Base-by-base conservation (phyloP, 2,329 filamentous ascomycete genomes). In the Fusarium papillatum region DNA sequence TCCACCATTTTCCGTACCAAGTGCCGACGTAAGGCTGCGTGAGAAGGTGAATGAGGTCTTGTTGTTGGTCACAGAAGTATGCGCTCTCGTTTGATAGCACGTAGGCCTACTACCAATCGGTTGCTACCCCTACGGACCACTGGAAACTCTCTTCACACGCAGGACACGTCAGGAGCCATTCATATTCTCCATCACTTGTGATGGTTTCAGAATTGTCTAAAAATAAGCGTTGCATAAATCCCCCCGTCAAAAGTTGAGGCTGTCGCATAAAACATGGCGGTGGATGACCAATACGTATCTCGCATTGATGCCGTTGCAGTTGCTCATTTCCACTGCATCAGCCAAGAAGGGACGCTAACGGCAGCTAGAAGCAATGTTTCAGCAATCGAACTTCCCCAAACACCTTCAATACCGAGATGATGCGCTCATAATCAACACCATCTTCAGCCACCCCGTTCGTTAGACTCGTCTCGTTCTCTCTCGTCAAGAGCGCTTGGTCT, bases 391-490 rank as follows among this genome's bases (percentile, higher is more conserved):
- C 26, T 55, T 55, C 19, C 31, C 50, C 11, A n/a, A 57, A n/a
- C n/a, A 22, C 16, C 17, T 22, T 31, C 17, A 55, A 55, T 55
- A 29, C 50, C 50, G 50, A 55, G 50, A 55, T 55, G 50, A 55
- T 31, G 29, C 10, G 9, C 46, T 17, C 17, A 55, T 29, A 29
- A 55, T 31, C 50, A 34, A 34, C 26, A 31, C 26, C 29, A 16
- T n/a, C 6, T 11, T 7, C 26, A 75, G 69, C 57, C 72, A 70
- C 72, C 65, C 65, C 50, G 50, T 55, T 31, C 19, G 26, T 31
- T 31, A 55, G 50, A 55, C 57, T 16, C 2, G 43, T 31, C 19
- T 53, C 39, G 38, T 24, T 29, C 43, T 24, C n/a, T 24, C 29
- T 57, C 13, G 19, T 59, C 29, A 59, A 60, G 14, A 61, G 22